Conservation (phyloP, 345 rosid genomes). For the Adansonia digitata region DNA sequence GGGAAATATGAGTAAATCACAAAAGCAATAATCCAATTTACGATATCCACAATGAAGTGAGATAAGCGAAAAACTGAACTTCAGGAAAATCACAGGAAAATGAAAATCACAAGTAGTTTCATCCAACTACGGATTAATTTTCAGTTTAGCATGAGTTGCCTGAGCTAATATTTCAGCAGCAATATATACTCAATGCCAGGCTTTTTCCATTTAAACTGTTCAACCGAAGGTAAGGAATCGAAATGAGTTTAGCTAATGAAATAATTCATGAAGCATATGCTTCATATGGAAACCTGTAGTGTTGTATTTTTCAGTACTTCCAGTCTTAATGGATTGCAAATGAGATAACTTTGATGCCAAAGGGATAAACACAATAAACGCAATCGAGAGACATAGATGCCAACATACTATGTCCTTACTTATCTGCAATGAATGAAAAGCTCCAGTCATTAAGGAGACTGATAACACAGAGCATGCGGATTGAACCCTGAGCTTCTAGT, state of each 20-base stretch:
- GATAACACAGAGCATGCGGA: conserved; percentile 22
- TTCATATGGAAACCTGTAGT: background rate
- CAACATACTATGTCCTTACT: conserved; percentile 18
- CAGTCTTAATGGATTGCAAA: background rate
- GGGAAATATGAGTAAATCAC: background rate
- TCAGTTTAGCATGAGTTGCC: background rate
- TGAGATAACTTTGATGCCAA: background rate
- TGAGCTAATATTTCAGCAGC: background rate
- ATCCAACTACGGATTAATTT: background rate
- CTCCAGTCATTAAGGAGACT: conserved; percentile 8
- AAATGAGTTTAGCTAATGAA: background rate
- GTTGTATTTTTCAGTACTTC: background rate
- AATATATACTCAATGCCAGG: background rate
- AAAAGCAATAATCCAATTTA: background rate
- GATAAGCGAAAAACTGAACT: background rate
- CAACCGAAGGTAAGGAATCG: background rate
- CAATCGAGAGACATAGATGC: background rate
- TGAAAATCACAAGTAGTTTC: background rate
- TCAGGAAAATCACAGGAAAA: too few species aligned
- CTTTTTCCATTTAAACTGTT: background rate
- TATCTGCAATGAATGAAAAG: conserved; percentile 25
- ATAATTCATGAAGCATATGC: background rate
- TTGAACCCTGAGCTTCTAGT: conserved; percentile 19
- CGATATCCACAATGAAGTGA: background rate
- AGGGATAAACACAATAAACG: background rate